phyloP scores from a whole-genome alignment of 2,329 filamentous ascomycete genomes.

The Colletotrichum lindemuthianum region DNA sequence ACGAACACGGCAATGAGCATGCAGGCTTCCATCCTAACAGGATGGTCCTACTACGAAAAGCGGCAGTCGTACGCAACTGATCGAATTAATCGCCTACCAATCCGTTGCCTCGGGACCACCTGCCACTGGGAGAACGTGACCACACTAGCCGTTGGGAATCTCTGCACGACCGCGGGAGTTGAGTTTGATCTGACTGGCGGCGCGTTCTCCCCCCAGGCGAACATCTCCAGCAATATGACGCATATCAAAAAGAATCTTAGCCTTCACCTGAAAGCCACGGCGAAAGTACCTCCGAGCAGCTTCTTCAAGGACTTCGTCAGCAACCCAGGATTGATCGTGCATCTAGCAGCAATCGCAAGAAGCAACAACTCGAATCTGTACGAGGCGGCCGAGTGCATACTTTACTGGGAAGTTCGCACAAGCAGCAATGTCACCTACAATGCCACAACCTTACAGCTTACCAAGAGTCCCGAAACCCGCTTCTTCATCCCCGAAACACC shows the following conservation, averaged over 20 bases:
- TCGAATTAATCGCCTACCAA: not conserved
- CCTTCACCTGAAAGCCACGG: not conserved
- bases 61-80: not conserved
- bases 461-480: not conserved
- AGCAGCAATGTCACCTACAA: not conserved
- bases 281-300: not conserved
- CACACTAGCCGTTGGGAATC: not conserved
- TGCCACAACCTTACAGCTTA: not conserved
- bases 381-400: not conserved
- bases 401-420: not conserved
- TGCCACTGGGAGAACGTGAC: not conserved
- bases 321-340: not conserved
- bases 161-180: not conserved
- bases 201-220: not conserved
- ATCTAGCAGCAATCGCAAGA: not conserved
- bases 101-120: not conserved
- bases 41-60: not conserved
- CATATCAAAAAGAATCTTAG: not conserved
- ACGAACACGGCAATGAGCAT: not conserved
- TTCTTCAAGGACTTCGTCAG: not conserved
- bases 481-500: not conserved
- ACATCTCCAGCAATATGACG: not conserved
- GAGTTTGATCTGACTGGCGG: not conserved
- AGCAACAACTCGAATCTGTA: not conserved
- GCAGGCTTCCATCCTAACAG: not conserved